These are phyloP conservation scores for Gossypium arboreum DNA, from an alignment of 345 rosid genomes.

Conservation along the genomic window DNA sequence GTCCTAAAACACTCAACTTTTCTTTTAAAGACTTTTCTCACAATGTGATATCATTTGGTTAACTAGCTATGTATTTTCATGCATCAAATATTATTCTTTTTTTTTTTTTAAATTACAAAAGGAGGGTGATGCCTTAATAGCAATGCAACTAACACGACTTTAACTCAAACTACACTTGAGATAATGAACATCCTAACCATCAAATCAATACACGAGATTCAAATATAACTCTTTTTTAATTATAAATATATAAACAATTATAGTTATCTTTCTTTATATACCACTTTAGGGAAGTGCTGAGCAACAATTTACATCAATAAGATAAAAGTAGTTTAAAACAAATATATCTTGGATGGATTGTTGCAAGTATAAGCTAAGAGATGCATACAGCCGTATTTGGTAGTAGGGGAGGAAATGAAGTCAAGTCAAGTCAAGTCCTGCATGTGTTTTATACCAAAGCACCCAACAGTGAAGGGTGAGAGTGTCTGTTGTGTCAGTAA, in stretches of 20 bases:
- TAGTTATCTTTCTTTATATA: neutral
- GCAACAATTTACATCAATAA: neutral
- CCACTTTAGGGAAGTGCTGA: neutral
- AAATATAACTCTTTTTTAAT: too few relatives aligned
- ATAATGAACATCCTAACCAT: rapidly evolving
- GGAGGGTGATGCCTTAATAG: rapidly evolving
- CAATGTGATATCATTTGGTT: too few relatives aligned
- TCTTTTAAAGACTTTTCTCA: too few relatives aligned
- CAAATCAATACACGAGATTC: rapidly evolving
- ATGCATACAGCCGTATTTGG: neutral
- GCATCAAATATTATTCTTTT: too few relatives aligned
- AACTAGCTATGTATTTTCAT: too few relatives aligned
- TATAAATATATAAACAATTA: too few relatives aligned
- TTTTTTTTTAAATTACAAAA: too few relatives aligned
- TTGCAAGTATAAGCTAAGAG: neutral
- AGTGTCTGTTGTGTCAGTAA: constrained; percentile 7
- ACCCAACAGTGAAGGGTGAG: neutral
- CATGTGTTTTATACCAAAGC: neutral
- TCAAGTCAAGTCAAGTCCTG: neutral
- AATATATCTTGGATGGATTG: neutral
- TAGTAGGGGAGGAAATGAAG: neutral
- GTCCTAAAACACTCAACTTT: too few relatives aligned
- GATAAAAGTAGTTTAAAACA: too few relatives aligned
- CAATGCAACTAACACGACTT: too few relatives aligned
- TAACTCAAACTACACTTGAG: rapidly evolving